Conservation (phyloP, 2,329 filamentous ascomycete species). For the Cladosporium sp. region DNA sequence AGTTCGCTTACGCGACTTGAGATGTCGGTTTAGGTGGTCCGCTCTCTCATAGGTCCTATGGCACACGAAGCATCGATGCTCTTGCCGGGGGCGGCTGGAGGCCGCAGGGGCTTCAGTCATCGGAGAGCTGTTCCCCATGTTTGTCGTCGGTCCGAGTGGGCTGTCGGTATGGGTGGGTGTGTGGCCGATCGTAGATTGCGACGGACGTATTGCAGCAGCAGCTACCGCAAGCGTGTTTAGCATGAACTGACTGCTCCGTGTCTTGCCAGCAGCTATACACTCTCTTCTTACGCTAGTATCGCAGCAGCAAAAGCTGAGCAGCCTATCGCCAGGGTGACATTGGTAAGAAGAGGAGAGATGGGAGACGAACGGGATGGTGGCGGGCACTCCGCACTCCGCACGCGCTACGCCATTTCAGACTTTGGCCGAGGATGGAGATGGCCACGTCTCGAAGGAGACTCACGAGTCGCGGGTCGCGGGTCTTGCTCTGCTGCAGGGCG, state of each 20-base stretch:
- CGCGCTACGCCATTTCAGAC: neutral
- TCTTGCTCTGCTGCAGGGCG: neutral
- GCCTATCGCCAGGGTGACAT: neutral
- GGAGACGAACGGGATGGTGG: neutral
- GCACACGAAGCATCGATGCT: slow-evolving; percentile 29
- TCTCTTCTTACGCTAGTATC: neutral
- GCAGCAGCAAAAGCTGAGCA: neutral
- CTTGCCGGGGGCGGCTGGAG: slow-evolving; percentile 12
- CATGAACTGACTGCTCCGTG: neutral
- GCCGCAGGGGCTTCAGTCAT: neutral
- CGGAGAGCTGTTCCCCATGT: slow-evolving; percentile 7
- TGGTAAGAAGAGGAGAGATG: slow-evolving; percentile 1
- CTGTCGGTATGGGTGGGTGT: slow-evolving; percentile 2
- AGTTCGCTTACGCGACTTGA: slow-evolving; percentile 25
- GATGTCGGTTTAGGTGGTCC: slow-evolving; percentile 30
- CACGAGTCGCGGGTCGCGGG: neutral
- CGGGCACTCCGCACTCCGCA: slow-evolving; percentile 1
- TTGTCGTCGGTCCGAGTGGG: slow-evolving; percentile 6
- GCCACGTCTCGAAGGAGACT: neutral
- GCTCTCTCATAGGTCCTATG: slow-evolving; percentile 28
- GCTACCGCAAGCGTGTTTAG: neutral
- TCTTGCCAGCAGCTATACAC: neutral
- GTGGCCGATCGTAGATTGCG: neutral
- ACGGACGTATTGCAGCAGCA: neutral
- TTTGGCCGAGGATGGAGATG: neutral